These are phyloP conservation scores for Xylaria intraflava DNA, from an alignment of 495 filamentous ascomycete genomes.

Conservation along the genomic window DNA sequence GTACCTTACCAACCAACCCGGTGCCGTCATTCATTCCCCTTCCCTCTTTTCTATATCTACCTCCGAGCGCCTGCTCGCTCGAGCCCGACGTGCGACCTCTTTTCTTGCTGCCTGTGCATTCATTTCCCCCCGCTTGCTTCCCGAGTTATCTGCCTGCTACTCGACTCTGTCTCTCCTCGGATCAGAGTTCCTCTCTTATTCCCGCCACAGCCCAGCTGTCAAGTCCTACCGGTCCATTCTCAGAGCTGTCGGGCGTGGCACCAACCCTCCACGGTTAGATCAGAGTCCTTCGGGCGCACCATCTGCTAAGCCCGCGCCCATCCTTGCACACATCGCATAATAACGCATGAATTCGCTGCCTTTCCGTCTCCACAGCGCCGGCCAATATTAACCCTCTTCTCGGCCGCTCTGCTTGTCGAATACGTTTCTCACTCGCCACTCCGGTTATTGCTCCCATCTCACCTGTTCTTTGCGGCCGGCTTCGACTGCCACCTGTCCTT, in stretches of 20 bases:
- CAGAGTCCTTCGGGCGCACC: neutral
- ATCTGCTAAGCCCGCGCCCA: neutral
- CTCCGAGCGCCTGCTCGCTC: no score
- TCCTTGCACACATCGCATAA: slow-evolving; percentile 1
- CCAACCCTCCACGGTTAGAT: neutral
- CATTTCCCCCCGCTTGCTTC: neutral
- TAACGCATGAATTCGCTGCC: neutral
- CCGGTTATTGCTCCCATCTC: neutral
- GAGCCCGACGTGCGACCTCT: neutral
- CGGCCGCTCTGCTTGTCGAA: neutral
- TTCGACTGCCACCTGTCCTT: neutral
- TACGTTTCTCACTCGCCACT: slow-evolving; percentile 3
- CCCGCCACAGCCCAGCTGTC: neutral
- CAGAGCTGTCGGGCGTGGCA: neutral
- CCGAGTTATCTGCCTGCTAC: neutral
- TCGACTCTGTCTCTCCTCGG: neutral
- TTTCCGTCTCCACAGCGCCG: slow-evolving; percentile 6
- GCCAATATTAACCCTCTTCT: neutral
- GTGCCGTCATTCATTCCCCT: no score
- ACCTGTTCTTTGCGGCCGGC: neutral
- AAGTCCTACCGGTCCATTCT: neutral
- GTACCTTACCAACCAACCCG: no score
- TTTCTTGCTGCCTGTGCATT: neutral
- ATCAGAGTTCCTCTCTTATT: no score
- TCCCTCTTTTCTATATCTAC: neutral